A percentile compares a stretch with the other conserved stretches of the same genome.
phyloP scores from a whole-genome alignment of 331 rosid genomes.

The Cydonia oblonga region DNA sequence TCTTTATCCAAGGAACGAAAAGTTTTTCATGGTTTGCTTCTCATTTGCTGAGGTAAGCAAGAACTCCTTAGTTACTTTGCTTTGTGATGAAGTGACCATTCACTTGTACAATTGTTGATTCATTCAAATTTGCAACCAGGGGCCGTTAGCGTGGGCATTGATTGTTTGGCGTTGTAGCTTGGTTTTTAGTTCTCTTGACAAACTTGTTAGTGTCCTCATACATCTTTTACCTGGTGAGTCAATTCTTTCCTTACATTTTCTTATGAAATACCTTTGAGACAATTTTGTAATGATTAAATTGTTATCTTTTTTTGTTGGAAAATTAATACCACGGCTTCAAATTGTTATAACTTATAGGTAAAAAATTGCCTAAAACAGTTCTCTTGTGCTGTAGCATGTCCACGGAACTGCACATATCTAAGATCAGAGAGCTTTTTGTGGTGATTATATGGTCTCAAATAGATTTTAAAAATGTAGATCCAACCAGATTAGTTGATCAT shows the following conservation, averaged over 20 bases:
- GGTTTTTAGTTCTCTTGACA: conserved; percentile 87
- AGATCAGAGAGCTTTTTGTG: background rate
- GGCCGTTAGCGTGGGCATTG: conserved; percentile 93
- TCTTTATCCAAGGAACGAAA: conserved; percentile 66
- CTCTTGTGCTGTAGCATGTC: too few relatives aligned
- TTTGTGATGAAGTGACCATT: background rate
- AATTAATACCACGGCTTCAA: background rate
- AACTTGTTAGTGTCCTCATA: conserved; percentile 82
- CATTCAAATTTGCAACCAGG: conserved; percentile 34
- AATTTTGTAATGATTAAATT: background rate
- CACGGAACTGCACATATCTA: background rate
- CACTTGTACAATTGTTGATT: conserved; percentile 8
- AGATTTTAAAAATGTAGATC: background rate
- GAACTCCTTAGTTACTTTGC: conserved; percentile 1
- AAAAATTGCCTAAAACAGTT: too few relatives aligned
- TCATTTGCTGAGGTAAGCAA: conserved; percentile 87
- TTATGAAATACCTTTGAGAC: background rate
- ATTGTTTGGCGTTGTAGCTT: conserved; percentile 92
- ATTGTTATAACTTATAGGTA: background rate
- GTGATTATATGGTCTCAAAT: background rate
- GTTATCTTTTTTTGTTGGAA: too few relatives aligned
- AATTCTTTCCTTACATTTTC: background rate
- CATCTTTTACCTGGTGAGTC: conserved; percentile 84
- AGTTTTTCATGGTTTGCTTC: conserved; percentile 82
- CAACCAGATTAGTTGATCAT: background rate